phyloP scores from a whole-genome alignment of 31 red algal genomes.

The Bonnemaisonia californica region DNA sequence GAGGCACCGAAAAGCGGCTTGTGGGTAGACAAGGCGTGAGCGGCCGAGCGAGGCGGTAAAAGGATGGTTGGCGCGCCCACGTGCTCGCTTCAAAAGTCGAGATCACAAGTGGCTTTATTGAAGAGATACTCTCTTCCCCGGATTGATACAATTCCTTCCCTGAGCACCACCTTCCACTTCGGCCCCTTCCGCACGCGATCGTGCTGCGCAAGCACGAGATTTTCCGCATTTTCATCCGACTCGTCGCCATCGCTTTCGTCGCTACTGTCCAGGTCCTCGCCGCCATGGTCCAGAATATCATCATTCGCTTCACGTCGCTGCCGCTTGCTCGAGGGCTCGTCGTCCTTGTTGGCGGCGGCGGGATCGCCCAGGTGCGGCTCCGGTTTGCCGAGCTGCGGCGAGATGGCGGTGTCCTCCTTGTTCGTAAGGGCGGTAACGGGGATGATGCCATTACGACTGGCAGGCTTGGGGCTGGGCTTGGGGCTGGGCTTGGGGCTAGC shows the following conservation, averaged over 20 bases:
- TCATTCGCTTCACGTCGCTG: conserved; percentile 10
- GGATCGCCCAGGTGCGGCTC: neutral
- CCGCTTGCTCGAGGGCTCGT: conserved; percentile 39
- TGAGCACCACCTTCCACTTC: conserved; percentile 68
- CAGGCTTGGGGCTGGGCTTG: conserved; percentile 6
- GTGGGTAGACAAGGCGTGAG: no score
- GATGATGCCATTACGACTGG: conserved; percentile 50
- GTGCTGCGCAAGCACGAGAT: conserved; percentile 62
- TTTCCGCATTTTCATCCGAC: conserved; percentile 53
- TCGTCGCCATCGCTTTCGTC: conserved; percentile 51
- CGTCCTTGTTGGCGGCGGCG: conserved; percentile 18
- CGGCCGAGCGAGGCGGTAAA: neutral
- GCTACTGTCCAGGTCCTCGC: conserved; percentile 65
- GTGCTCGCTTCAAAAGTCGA: conserved; percentile 68
- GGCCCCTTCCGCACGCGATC: conserved; percentile 61
- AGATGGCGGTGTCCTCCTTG: conserved; percentile 19
- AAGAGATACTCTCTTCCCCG: conserved; percentile 71
- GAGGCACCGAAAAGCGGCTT: neutral
- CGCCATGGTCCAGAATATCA: conserved; percentile 46
- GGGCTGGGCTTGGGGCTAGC: conserved; percentile 16
- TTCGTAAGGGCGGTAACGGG: conserved; percentile 49
- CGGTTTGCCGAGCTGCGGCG: conserved; percentile 1
- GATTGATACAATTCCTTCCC: conserved; percentile 62
- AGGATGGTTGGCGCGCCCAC: neutral
- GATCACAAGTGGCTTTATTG: conserved; percentile 74